A percentile compares a stretch with the other conserved stretches of the same genome.
Conservation (phyloP, 805 yeast species). For the Lipomyces lipofer region DNA sequence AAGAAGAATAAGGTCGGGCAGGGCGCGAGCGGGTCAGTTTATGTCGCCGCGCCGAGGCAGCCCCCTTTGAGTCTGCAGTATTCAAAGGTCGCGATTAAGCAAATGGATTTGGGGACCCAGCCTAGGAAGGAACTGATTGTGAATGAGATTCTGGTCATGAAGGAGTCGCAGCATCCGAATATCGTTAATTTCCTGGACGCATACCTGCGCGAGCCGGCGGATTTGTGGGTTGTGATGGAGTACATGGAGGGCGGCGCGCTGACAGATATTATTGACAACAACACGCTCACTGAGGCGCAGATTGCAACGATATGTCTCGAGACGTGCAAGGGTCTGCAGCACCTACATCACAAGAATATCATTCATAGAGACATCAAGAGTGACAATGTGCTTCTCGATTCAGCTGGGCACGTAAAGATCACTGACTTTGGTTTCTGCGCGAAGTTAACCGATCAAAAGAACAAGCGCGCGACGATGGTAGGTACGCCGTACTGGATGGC, state of each 20-base stretch:
- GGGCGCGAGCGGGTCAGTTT: slow-evolving; percentile 97
- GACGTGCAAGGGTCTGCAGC: slow-evolving; percentile 86
- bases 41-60: slow-evolving; percentile 38
- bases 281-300: slow-evolving; percentile 78
- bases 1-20: slow-evolving; percentile 68
- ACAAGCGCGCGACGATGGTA: slow-evolving; percentile 80
- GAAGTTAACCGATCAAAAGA: slow-evolving; percentile 68
- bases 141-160: slow-evolving; percentile 95
- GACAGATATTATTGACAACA: slow-evolving; percentile 92
- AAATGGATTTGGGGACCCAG: slow-evolving; percentile 88
- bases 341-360: slow-evolving; percentile 85
- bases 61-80: slow-evolving; percentile 10
- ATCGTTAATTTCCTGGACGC: slow-evolving; percentile 94
- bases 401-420: slow-evolving; percentile 81
- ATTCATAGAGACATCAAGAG: slow-evolving; percentile 97
- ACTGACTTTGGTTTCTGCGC: slow-evolving; percentile 94
- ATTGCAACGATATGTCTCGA: slow-evolving; percentile 90
- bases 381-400: slow-evolving; percentile 85
- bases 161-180: slow-evolving; percentile 89
- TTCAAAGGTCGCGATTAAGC: slow-evolving; percentile 85
- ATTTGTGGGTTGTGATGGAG: slow-evolving; percentile 99
- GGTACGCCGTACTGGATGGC: slow-evolving; percentile 94
- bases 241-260: slow-evolving; percentile 98
- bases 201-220: slow-evolving; percentile 72
- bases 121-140: slow-evolving; percentile 94